phyloP scores from a whole-genome alignment of 2,329 filamentous ascomycete genomes.

The Phaeosphaeria sp. region DNA sequence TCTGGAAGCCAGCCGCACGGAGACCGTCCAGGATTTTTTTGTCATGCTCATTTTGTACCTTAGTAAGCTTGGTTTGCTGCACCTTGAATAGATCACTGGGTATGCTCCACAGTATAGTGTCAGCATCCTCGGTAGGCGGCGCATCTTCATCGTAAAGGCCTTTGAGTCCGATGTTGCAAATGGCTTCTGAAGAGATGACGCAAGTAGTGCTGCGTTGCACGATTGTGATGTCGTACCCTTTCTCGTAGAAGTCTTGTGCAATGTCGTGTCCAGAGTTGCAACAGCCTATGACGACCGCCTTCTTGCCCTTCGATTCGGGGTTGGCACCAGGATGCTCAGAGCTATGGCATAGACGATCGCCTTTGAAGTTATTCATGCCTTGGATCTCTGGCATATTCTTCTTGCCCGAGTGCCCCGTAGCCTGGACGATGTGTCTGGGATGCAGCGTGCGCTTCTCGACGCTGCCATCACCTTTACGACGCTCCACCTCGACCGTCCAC shows the following conservation, averaged over 20 bases:
- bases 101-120: slow-evolving; percentile 41
- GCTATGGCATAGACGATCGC: slow-evolving; percentile 41
- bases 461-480: slow-evolving; percentile 27
- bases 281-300: slow-evolving; percentile 55
- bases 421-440: slow-evolving; percentile 39
- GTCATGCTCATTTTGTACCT: slow-evolving; percentile 37
- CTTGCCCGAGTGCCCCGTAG: slow-evolving; percentile 41
- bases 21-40: slow-evolving; percentile 51
- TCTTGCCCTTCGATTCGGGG: slow-evolving; percentile 47
- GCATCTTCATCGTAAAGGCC: slow-evolving; percentile 38
- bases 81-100: slow-evolving; percentile 43
- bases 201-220: slow-evolving; percentile 54
- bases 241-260: slow-evolving; percentile 55
- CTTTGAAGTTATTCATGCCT: slow-evolving; percentile 45
- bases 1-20: slow-evolving; percentile 50
- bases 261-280: slow-evolving; percentile 60
- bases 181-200: slow-evolving; percentile 37
- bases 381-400: slow-evolving; percentile 40
- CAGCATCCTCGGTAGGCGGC: slow-evolving; percentile 35
- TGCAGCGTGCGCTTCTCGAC: slow-evolving; percentile 31
- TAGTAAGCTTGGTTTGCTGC: slow-evolving; percentile 33
- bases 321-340: slow-evolving; percentile 42
- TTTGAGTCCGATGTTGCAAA: slow-evolving; percentile 37
- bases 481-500: slow-evolving; percentile 49
- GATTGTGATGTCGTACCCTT: slow-evolving; percentile 54